These are phyloP conservation scores for Kokia cookei DNA, from an alignment of 441 rosid genomes.

Conservation along the genomic window DNA sequence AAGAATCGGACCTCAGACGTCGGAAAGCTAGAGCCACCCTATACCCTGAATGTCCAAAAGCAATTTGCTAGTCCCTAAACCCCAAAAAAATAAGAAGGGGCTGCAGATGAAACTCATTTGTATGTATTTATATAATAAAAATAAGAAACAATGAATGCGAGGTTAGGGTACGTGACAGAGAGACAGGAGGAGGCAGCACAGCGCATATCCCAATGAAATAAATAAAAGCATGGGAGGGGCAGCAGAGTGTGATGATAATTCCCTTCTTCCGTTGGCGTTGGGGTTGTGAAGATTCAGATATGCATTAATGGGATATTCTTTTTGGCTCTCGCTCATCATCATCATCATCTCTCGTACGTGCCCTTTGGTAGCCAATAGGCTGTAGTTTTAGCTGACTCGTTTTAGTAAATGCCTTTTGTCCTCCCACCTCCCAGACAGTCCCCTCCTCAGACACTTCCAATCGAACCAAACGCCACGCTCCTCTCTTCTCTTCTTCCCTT, in stretches of 20 bases:
- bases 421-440: background rate
- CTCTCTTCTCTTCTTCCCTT: too few relatives aligned
- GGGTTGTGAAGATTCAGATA: too few relatives aligned
- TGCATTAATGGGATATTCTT: conserved; percentile 11
- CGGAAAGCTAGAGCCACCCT: background rate
- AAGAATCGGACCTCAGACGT: background rate
- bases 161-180: background rate
- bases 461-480: too few relatives aligned
- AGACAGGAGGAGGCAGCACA: background rate
- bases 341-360: background rate
- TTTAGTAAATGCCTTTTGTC: conserved; percentile 21
- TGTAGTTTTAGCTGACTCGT: background rate
- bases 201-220: conserved; percentile 19
- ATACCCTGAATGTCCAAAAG: background rate
- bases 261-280: background rate
- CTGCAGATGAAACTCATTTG: background rate
- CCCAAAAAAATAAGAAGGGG: background rate
- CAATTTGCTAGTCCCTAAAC: background rate
- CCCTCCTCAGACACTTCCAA: too few relatives aligned
- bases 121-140: background rate
- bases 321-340: background rate
- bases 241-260: conserved; percentile 22
- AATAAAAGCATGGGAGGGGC: background rate
- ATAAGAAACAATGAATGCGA: conserved; percentile 10
- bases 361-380: background rate